phyloP scores from a whole-genome alignment of 768 basidiomycete genomes.

The Boletus patriciae region DNA sequence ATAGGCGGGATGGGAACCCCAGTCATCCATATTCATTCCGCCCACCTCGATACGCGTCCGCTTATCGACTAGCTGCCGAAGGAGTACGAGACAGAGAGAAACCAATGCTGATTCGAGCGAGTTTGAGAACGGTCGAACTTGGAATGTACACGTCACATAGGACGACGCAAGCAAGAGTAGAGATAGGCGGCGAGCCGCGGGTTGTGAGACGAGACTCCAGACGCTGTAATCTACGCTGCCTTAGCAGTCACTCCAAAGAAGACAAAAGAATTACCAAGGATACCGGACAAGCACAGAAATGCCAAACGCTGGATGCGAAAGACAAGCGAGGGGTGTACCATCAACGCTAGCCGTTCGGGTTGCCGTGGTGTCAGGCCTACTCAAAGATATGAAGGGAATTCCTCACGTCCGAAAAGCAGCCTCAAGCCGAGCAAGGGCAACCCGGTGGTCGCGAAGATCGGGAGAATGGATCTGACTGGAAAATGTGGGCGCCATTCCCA shows the following conservation, averaged over 20 bases:
- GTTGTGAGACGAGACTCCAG: constrained; percentile 20
- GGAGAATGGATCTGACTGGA: constrained; percentile 38
- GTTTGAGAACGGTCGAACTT: constrained; percentile 42
- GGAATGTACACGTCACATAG: constrained; percentile 38
- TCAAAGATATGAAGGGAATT: neutral
- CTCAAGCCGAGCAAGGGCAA: constrained; percentile 28
- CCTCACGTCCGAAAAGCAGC: constrained; percentile 25
- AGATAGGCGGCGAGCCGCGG: constrained; percentile 18
- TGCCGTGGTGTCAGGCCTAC: constrained; percentile 7
- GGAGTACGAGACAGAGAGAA: constrained; percentile 29
- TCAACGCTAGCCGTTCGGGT: constrained; percentile 10
- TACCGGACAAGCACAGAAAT: constrained; percentile 33
- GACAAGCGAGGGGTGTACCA: constrained; percentile 16
- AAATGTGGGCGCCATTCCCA: constrained; percentile 41
- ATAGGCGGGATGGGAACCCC: neutral
- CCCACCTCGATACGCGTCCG: neutral
- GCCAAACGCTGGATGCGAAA: constrained; percentile 33
- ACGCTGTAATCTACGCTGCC: constrained; percentile 26
- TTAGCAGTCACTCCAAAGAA: constrained; percentile 2
- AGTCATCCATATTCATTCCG: neutral
- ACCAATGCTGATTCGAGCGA: constrained; percentile 36
- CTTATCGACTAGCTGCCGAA: constrained; percentile 19
- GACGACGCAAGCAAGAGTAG: constrained; percentile 37
- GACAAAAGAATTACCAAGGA: constrained; percentile 31
- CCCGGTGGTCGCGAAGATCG: constrained; percentile 34